phyloP scores from a whole-genome alignment of 495 filamentous ascomycete genomes.

The Podospora fimiseda region DNA sequence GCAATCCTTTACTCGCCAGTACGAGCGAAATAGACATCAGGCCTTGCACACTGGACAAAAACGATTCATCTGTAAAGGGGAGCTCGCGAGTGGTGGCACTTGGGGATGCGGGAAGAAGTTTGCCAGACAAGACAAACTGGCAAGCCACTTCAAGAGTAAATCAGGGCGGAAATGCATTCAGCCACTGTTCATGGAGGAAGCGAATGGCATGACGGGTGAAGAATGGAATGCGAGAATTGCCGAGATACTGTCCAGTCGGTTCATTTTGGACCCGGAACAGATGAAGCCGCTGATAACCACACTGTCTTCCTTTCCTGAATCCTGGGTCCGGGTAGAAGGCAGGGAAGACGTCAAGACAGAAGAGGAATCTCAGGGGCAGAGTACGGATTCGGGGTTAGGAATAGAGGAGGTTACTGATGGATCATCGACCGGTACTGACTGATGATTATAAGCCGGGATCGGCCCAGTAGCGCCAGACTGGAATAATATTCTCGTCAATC shows the following conservation, averaged over 20 bases:
- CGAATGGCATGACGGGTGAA: neutral
- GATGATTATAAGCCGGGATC: too few relatives aligned
- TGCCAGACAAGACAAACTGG: constrained; percentile 20
- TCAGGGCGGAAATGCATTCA: constrained; percentile 23
- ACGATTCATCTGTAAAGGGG: constrained; percentile 25
- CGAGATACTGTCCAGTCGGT: neutral
- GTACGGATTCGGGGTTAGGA: too few relatives aligned
- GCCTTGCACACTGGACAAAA: constrained; percentile 36
- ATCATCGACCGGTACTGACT: too few relatives aligned
- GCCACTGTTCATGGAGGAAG: constrained; percentile 7
- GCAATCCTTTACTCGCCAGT: constrained; percentile 32
- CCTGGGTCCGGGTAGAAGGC: neutral
- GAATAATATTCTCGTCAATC: too few relatives aligned
- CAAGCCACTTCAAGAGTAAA: constrained; percentile 24
- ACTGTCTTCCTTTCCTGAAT: neutral
- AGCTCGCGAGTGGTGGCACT: constrained; percentile 12
- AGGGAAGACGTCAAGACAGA: neutral
- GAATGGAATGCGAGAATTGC: constrained; percentile 6
- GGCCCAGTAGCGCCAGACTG: too few relatives aligned
- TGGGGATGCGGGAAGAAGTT: constrained; percentile 26
- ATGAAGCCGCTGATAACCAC: neutral
- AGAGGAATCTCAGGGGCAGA: neutral
- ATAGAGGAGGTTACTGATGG: too few relatives aligned
- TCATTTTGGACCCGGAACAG: neutral
- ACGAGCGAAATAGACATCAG: constrained; percentile 41